Evolutionary conservation across 2,329 filamentous ascomycete species (phyloP).

Genomic region (Albophoma yamanashiensis): DNA sequence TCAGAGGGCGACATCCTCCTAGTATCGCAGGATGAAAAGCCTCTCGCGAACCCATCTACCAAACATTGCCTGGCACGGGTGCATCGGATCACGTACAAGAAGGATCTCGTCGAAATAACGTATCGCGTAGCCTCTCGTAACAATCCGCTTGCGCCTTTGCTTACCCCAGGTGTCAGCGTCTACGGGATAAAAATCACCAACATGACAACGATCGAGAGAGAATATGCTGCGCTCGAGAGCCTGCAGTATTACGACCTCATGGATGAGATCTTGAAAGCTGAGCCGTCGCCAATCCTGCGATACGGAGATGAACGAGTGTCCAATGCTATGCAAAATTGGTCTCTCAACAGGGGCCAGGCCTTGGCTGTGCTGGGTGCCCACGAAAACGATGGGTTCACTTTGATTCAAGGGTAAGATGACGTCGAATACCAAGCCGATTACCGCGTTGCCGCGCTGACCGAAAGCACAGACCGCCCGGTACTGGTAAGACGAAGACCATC

Average conservation of each 20-base stretch:
- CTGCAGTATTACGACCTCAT: slow-evolving; percentile 94
- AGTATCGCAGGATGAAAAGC: slow-evolving; percentile 63
- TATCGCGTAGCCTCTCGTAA: slow-evolving; percentile 67
- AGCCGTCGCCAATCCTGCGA: slow-evolving; percentile 77
- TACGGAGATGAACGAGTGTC: slow-evolving; percentile 67
- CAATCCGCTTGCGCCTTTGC: slow-evolving; percentile 47
- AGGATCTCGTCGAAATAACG: slow-evolving; percentile 69
- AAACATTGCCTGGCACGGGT: slow-evolving; percentile 83
- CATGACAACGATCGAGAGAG: slow-evolving; percentile 87
- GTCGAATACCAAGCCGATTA: too few relatives aligned
- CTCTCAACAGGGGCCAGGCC: slow-evolving; percentile 79
- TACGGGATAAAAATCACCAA: slow-evolving; percentile 79
- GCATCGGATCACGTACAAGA: slow-evolving; percentile 69
- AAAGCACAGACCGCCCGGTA: slow-evolving; percentile 65
- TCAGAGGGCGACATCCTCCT: slow-evolving; percentile 83
- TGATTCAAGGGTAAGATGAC: slow-evolving; percentile 71
- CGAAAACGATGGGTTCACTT: slow-evolving; percentile 92
- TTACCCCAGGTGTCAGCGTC: slow-evolving; percentile 61
- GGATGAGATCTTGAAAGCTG: slow-evolving; percentile 80
- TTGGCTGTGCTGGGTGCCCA: slow-evolving; percentile 84
- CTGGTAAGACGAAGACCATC: slow-evolving; percentile 97
- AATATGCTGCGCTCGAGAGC: slow-evolving; percentile 85
- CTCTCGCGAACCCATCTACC: slow-evolving; percentile 52
- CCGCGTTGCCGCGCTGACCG: slow-evolving; percentile 18
- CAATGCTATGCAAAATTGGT: slow-evolving; percentile 63